Evolutionary conservation across 176 grass and related monocot genomes (phyloP).

Genomic region (Areca catechu): DNA sequence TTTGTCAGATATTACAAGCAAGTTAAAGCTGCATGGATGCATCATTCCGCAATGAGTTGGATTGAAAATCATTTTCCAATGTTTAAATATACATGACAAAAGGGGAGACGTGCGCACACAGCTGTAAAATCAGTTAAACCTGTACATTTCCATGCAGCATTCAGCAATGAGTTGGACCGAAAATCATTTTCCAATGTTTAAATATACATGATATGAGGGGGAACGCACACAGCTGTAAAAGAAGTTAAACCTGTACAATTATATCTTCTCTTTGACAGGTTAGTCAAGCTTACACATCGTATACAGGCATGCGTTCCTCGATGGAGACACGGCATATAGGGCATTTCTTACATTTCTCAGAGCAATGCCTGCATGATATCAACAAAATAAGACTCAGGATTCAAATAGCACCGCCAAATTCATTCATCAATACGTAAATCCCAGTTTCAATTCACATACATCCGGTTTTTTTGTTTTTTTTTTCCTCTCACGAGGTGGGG

Average conservation of each 20-base stretch:
- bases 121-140: neutral
- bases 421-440: no score
- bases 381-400: neutral
- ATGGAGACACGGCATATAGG: slow-evolving; percentile 90
- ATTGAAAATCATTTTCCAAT: no score
- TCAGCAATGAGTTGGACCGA: no score
- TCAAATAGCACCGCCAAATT: no score
- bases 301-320: slow-evolving; percentile 84
- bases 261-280: slow-evolving; percentile 10
- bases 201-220: neutral
- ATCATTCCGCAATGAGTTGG: no score
- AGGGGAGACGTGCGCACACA: neutral
- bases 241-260: slow-evolving; percentile 8
- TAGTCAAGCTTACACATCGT: slow-evolving; percentile 78
- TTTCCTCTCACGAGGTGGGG: no score
- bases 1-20: no score
- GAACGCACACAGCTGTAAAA: neutral
- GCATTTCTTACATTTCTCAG: slow-evolving; percentile 97
- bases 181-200: no score
- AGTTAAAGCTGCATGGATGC: no score
- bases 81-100: neutral
- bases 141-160: neutral
- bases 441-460: no score
- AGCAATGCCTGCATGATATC: slow-evolving; percentile 45
- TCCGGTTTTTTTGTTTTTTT: no score